A percentile compares a stretch with the other conserved stretches of the same genome.
Conservation (phyloP, 306 rosid genomes). For the Acacia crassicarpa region DNA sequence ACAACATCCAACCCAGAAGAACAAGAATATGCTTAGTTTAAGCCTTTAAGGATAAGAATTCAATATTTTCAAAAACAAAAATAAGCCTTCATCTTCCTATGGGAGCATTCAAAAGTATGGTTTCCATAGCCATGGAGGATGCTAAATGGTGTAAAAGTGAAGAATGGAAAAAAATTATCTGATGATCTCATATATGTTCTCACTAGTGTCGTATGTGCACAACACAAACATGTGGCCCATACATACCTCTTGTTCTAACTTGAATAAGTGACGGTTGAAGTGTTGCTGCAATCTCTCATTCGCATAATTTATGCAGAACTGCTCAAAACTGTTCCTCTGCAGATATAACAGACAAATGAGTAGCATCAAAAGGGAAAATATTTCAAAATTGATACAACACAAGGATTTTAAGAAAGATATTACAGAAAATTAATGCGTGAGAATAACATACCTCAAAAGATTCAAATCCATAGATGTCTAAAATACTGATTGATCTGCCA, state of each 20-base stretch:
- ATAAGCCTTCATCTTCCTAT: background rate
- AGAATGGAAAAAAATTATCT: background rate
- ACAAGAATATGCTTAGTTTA: background rate
- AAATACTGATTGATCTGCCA: conserved; percentile 95
- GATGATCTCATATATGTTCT: background rate
- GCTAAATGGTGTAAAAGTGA: background rate
- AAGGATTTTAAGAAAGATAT: background rate
- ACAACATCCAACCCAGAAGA: background rate
- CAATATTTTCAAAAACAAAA: too few relatives aligned
- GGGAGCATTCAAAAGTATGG: background rate
- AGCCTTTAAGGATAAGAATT: background rate
- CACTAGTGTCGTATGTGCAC: background rate
- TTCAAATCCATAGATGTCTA: conserved; percentile 95
- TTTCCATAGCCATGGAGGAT: background rate
- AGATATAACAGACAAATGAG: conserved; percentile 13
- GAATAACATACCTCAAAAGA: conserved; percentile 72
- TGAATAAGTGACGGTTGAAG: conserved; percentile 17
- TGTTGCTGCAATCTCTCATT: conserved; percentile 16
- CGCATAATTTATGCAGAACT: conserved; percentile 19
- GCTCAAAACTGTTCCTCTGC: conserved; percentile 24
- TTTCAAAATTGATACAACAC: conserved; percentile 27
- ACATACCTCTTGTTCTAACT: conserved; percentile 19
- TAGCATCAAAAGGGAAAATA: conserved; percentile 19
- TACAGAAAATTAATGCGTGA: conserved; percentile 3
- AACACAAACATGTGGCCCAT: background rate